These are phyloP conservation scores for Kwoniella pini DNA, from an alignment of 768 basidiomycete genomes.

Conservation along the genomic window DNA sequence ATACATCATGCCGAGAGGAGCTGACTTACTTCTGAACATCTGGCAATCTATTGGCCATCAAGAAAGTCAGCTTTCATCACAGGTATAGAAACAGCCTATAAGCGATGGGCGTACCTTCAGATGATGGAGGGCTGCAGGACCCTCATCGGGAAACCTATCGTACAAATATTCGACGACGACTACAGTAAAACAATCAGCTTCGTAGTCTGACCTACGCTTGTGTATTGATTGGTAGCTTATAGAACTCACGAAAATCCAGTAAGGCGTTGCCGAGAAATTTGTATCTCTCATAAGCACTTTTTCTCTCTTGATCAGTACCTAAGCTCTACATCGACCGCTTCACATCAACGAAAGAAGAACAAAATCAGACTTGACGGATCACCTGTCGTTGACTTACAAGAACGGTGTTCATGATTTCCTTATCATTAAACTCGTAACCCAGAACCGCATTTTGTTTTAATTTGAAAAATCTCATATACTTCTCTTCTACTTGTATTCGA, in stretches of 20 bases:
- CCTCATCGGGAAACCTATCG: constrained; percentile 17
- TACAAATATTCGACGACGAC: constrained; percentile 36
- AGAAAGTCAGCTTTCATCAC: no score
- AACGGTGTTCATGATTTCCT: constrained; percentile 16
- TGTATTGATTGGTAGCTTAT: not conserved
- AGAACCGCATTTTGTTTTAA: constrained; percentile 7
- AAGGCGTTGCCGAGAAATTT: constrained; percentile 39
- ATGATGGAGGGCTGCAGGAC: constrained; percentile 27
- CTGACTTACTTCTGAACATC: not conserved
- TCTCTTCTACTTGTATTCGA: not conserved
- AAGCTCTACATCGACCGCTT: constrained; percentile 8
- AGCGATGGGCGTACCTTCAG: constrained; percentile 30
- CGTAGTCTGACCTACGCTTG: not conserved
- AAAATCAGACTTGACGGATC: no score
- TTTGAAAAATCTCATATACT: constrained; percentile 29
- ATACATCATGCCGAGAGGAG: no score
- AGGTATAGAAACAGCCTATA: not conserved
- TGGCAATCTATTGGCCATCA: not conserved
- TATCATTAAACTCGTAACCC: constrained; percentile 34
- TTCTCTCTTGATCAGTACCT: constrained; percentile 8
- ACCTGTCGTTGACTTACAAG: constrained; percentile 31
- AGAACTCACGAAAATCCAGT: constrained; percentile 36
- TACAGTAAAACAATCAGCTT: constrained; percentile 3
- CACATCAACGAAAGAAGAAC: not conserved
- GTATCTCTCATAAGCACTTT: constrained; percentile 19